Conservation (phyloP, 2,329 filamentous ascomycete species). For the Xylariaceae sp. region DNA sequence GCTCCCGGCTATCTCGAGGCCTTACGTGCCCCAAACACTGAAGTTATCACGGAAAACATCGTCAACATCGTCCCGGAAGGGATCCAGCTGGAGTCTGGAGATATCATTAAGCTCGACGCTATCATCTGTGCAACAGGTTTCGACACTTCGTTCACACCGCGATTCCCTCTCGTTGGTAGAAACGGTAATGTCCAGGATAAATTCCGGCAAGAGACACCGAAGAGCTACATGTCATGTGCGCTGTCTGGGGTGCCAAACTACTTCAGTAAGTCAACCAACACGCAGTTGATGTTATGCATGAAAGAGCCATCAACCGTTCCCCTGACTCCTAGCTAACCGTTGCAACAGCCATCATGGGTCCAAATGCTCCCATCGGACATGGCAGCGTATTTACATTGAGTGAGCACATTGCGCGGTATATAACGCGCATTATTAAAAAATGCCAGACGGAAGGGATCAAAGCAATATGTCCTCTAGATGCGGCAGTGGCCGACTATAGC, state of each 20-base stretch:
- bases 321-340: constrained; percentile 13
- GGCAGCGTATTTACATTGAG: constrained; percentile 57
- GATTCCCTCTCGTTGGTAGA: constrained; percentile 56
- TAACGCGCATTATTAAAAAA: constrained; percentile 54
- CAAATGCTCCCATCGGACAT: constrained; percentile 57
- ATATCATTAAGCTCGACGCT: constrained; percentile 57
- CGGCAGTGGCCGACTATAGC: constrained; percentile 57
- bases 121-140: constrained; percentile 66
- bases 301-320: background rate
- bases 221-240: constrained; percentile 61
- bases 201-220: constrained; percentile 51
- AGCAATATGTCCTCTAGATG: constrained; percentile 51
- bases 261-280: constrained; percentile 50
- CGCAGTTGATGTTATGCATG: background rate
- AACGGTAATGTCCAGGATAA: constrained; percentile 57
- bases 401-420: constrained; percentile 59
- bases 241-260: constrained; percentile 60
- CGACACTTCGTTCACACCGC: constrained; percentile 58
- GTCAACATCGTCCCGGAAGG: constrained; percentile 53
- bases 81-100: constrained; percentile 54
- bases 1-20: constrained; percentile 56
- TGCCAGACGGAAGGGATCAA: constrained; percentile 58
- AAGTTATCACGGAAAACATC: constrained; percentile 54
- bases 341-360: constrained; percentile 54
- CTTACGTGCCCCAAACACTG: constrained; percentile 53